phyloP scores from a whole-genome alignment of 208 protist genomes.

The Endotrypanum monterogeii region DNA sequence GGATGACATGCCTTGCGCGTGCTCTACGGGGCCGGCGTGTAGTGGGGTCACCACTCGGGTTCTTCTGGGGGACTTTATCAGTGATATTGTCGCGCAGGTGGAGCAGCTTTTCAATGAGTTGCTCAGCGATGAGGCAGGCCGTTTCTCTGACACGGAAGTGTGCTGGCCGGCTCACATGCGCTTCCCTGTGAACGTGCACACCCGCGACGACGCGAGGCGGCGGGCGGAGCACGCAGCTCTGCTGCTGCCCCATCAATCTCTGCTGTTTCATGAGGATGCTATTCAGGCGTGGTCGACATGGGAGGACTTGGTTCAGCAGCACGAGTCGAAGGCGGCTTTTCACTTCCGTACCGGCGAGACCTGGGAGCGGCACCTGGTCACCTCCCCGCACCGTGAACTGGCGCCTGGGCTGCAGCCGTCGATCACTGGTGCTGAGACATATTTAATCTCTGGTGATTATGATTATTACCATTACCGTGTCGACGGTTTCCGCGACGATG shows the following conservation, averaged over 20 bases:
- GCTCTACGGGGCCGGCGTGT: not conserved
- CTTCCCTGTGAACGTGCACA: slow-evolving; percentile 74
- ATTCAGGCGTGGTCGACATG: slow-evolving; percentile 37
- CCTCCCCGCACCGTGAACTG: slow-evolving; percentile 49
- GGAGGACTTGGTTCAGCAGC: slow-evolving; percentile 11
- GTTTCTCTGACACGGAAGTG: slow-evolving; percentile 34
- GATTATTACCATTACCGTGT: slow-evolving; percentile 97
- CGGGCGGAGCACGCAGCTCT: slow-evolving; percentile 53
- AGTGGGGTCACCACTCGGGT: slow-evolving; percentile 33
- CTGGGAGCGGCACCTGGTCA: slow-evolving; percentile 67
- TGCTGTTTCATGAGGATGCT: slow-evolving; percentile 41
- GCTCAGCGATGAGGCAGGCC: slow-evolving; percentile 14
- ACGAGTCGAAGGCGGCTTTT: not conserved
- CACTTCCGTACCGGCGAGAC: slow-evolving; percentile 28
- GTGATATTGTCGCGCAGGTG: slow-evolving; percentile 40
- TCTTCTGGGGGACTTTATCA: slow-evolving; percentile 36
- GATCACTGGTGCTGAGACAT: slow-evolving; percentile 44
- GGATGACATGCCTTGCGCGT: slow-evolving; percentile 7
- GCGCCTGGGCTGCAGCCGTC: slow-evolving; percentile 11
- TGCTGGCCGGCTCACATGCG: slow-evolving; percentile 52
- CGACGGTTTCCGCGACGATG: slow-evolving; percentile 93
- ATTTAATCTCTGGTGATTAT: slow-evolving; percentile 78
- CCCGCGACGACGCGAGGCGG: slow-evolving; percentile 31
- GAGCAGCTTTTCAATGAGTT: slow-evolving; percentile 28
- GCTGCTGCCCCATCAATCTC: slow-evolving; percentile 40